phyloP scores from a whole-genome alignment of 164 flowering plant genomes.

The Berberis vulgaris region DNA sequence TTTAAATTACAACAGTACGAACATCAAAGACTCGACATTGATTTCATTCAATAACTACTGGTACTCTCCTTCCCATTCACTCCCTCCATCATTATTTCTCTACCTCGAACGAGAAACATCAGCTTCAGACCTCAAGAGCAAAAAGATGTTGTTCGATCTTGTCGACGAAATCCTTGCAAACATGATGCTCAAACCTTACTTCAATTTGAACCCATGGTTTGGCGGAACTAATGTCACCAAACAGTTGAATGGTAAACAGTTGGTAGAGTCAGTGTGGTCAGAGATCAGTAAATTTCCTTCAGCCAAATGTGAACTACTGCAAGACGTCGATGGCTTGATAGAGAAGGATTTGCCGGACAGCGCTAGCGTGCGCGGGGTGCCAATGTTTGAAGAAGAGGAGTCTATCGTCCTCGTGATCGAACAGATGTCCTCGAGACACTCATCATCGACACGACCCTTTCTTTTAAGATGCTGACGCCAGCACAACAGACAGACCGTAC shows the following conservation, averaged over 20 bases:
- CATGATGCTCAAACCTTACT: conserved; percentile 22
- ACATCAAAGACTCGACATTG: conserved; percentile 22
- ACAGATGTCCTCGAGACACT: conserved; percentile 20
- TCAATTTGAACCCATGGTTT: conserved; percentile 32
- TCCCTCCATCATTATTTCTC: conserved; percentile 54
- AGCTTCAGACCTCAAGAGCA: too few species aligned
- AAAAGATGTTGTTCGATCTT: conserved; percentile 36
- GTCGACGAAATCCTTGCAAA: conserved; percentile 46
- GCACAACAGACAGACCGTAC: too few species aligned
- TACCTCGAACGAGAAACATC: conserved; percentile 22
- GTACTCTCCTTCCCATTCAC: conserved; percentile 56
- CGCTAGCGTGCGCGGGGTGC: conserved; percentile 1
- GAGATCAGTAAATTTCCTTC: conserved; percentile 36
- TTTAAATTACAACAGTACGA: too few species aligned
- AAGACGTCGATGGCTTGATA: conserved; percentile 64
- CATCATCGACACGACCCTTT: conserved; percentile 12
- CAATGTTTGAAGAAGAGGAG: conserved; percentile 17
- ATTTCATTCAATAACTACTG: conserved; percentile 26
- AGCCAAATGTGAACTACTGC: conserved; percentile 42
- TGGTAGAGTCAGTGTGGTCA: conserved; percentile 27
- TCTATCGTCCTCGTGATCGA: conserved; percentile 17
- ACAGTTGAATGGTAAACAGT: conserved; percentile 22
- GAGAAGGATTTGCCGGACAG: conserved; percentile 33
- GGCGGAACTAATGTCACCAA: not conserved
- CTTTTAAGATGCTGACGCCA: not conserved